phyloP scores from a whole-genome alignment of 345 rosid genomes.

The Kernera saxatilis region DNA sequence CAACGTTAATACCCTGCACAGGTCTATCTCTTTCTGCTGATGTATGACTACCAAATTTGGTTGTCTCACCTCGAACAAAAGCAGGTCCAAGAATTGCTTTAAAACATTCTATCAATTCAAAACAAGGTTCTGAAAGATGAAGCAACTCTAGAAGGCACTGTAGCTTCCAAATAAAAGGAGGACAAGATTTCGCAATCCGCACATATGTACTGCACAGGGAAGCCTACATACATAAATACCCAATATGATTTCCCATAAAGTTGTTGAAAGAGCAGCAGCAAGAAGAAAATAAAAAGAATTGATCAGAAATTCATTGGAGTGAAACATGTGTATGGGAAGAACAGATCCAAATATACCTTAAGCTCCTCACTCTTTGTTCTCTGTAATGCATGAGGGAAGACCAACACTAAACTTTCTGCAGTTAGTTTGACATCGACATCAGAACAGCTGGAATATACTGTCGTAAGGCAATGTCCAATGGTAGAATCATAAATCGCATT shows the following conservation, averaged over 20 bases:
- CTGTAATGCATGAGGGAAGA: constrained; percentile 49
- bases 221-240: constrained; percentile 42
- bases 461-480: constrained; percentile 65
- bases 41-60: constrained; percentile 24
- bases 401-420: constrained; percentile 56
- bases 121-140: constrained; percentile 62
- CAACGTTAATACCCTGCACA: constrained; percentile 37
- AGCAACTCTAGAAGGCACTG: constrained; percentile 55
- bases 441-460: constrained; percentile 58
- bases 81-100: constrained; percentile 57
- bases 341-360: constrained; percentile 46
- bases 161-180: constrained; percentile 78
- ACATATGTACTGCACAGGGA: constrained; percentile 67
- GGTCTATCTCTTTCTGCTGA: constrained; percentile 31
- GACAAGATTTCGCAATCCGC: constrained; percentile 70
- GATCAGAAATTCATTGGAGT: constrained; percentile 5
- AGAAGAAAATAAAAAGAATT: not conserved
- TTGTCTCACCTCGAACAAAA: constrained; percentile 39
- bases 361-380: constrained; percentile 81
- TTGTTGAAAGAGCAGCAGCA: not conserved
- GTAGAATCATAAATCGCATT: constrained; percentile 64
- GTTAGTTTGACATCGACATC: constrained; percentile 65
- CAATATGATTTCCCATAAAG: not conserved
- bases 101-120: constrained; percentile 65
- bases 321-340: constrained; percentile 9